phyloP scores from a whole-genome alignment of 441 rosid species.

The Flueggea neowawraea region DNA sequence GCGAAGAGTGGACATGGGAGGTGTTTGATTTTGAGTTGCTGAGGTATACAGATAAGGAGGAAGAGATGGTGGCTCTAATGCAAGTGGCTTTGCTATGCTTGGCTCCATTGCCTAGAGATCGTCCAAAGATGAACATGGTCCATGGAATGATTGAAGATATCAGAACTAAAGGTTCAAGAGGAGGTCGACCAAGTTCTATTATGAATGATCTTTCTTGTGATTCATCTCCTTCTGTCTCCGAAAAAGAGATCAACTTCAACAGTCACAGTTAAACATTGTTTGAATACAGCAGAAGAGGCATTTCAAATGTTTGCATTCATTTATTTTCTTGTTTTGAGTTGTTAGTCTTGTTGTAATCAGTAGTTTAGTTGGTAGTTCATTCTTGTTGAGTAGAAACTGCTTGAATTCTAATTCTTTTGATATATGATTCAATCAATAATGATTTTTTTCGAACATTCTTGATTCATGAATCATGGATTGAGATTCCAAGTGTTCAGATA shows the following conservation, averaged over 20 bases:
- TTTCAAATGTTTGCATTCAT: too few species aligned
- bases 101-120: conserved; percentile 32
- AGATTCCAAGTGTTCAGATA: too few species aligned
- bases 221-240: conserved; percentile 34
- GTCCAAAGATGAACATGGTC: conserved; percentile 43
- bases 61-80: conserved; percentile 38
- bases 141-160: conserved; percentile 36
- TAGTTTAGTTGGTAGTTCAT: too few species aligned
- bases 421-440: too few species aligned
- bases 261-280: background rate
- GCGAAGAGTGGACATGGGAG: conserved; percentile 36
- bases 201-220: conserved; percentile 30
- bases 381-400: too few species aligned
- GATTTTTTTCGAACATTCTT: too few species aligned
- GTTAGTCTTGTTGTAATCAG: too few species aligned
- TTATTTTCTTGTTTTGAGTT: too few species aligned
- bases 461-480: too few species aligned
- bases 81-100: conserved; percentile 44
- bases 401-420: too few species aligned
- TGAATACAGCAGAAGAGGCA: too few species aligned
- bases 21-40: conserved; percentile 48
- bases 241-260: conserved; percentile 12
- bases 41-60: conserved; percentile 32
- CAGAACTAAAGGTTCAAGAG: conserved; percentile 18
- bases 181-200: conserved; percentile 14